Evolutionary conservation across 306 rosid genomes (phyloP), one percentile per base, ranked within the genome.

Genomic region (Prunus fruticosa): DNA sequence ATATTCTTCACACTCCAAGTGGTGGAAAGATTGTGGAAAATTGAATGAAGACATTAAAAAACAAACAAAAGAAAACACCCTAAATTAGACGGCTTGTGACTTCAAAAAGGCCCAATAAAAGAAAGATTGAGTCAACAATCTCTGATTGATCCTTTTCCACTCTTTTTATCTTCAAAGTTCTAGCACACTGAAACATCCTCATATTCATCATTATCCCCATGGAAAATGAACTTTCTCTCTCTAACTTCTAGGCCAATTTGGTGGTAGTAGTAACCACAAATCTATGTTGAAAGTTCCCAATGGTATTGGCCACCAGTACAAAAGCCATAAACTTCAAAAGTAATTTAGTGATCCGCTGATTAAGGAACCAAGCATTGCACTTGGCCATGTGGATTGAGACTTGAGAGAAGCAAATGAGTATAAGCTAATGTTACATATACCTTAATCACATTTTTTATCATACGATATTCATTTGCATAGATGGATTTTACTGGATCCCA

Each of bases 41-140:
- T 77, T 49, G 72, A 72, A 62, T 71, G 69, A 25, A 66, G 19
- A 57, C 25, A 51, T 34, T 27, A 27, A 83, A 82, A 75, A n/a
- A 76, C 52, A 81, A 82, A 75, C 15, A 76, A 63, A 75, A 64
- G 78, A 83, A 79, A 50, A 22, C 28, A 20, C 45, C 46, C 8
- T 71, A 74, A 71, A 69, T 68, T 83, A 67, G 73, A 46, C 56
- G n/a, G 76, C 72, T 43, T 14, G 77, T 77, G 91, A 76, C 91
- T 81, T 78, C 8, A 75, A 78, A 76, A 80, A 63, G 78, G 9
- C 60, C 65, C 67, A 22, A 82, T 38, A 81, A 78, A 81, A 63
- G 72, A 74, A 14, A 34, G 30, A 53, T 34, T 47, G 49, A 79
- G 89, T 87, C 93, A 86, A 84, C 90, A 83, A 75, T 67, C 28